Conservation (phyloP, 2,329 filamentous ascomycete species). For the Hawksworthiomyces lignivorus region DNA sequence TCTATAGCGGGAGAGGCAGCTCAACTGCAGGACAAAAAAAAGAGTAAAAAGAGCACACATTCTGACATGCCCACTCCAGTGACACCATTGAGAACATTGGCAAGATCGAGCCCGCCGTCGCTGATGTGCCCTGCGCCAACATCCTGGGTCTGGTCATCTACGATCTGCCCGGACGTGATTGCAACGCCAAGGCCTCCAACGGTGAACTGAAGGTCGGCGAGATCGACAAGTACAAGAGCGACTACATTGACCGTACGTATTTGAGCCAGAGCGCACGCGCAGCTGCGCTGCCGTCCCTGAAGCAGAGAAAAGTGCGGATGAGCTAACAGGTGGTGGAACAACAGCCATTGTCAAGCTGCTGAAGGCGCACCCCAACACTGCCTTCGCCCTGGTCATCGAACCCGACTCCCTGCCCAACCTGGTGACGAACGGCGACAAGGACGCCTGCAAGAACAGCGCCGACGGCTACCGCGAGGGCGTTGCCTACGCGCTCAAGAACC, state of each 20-base stretch:
- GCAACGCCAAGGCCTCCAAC: conserved; percentile 55
- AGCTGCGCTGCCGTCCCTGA: too few relatives aligned
- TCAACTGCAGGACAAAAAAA: too few relatives aligned
- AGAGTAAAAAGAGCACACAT: too few relatives aligned
- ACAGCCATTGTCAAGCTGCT: conserved; percentile 42
- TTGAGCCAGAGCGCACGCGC: not conserved
- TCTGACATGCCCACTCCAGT: conserved; percentile 12
- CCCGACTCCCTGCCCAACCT: conserved; percentile 57
- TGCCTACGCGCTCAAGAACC: conserved; percentile 45
- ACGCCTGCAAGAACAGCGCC: conserved; percentile 46
- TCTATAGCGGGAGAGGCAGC: conserved; percentile 21
- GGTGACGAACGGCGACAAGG: conserved; percentile 49
- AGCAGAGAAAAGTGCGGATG: too few relatives aligned
- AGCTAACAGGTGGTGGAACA: too few relatives aligned
- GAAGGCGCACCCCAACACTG: conserved; percentile 45
- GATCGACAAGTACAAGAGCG: conserved; percentile 32
- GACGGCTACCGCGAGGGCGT: conserved; percentile 47
- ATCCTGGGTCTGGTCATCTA: conserved; percentile 50
- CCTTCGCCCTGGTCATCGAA: conserved; percentile 39
- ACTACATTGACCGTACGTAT: conserved; percentile 32
- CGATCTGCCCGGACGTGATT: conserved; percentile 56
- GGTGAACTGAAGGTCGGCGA: conserved; percentile 52
- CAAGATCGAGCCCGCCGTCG: conserved; percentile 28
- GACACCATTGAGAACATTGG: conserved; percentile 31
- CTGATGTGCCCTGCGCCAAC: conserved; percentile 28